Base-by-base conservation (phyloP, 2,329 filamentous ascomycete genomes). In the Massarina eburnea region DNA sequence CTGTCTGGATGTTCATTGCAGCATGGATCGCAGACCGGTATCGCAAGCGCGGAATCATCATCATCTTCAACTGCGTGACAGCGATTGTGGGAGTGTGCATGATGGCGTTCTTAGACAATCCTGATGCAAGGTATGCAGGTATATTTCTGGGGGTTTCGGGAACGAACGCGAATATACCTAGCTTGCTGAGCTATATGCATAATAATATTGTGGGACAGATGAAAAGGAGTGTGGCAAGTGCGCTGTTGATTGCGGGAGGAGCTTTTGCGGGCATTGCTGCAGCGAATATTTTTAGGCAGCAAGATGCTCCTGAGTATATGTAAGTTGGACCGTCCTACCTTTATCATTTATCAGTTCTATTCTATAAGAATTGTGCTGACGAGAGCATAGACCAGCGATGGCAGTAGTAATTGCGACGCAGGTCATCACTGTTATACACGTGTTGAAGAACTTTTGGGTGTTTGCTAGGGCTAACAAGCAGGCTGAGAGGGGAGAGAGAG, bases 31-130 rank as follows among this genome's bases (percentile, higher is more conserved):
- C 24, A 76, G 56, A 59, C 21, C 46, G 37, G 29, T 49, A 51
- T 8, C 45, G 50, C 9, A 43, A 48, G 34, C 50, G 56, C 18
- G 52, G 50, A 14, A 27, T 46, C 0, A 52, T 78, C 27, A 64
- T 81, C 8, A 73, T 80, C 8, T 78, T 77, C 30, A 78, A 78
- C 39, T 81, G 78, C 57, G 75, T 75, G n/a, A 77, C 80, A 47
- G 78, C 77, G 2, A 62, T 81, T 19, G 71, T 74, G n/a, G 79
- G 81, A 55, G 77, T 80, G 17, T 71, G 81, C 30, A 71, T 81
- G 39, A 75, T 81, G 27, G 71, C 81, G 10, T 60, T 50, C 27
- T 12, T 43, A 3, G 38, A 43, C 9, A 45, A 50, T 10, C 39
- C 55, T 15, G 47, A 45, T 29, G 50, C 51, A 2, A 30, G 55